Base-by-base conservation (phyloP, 305 asterid genomes). In the Petunia hybrid region DNA sequence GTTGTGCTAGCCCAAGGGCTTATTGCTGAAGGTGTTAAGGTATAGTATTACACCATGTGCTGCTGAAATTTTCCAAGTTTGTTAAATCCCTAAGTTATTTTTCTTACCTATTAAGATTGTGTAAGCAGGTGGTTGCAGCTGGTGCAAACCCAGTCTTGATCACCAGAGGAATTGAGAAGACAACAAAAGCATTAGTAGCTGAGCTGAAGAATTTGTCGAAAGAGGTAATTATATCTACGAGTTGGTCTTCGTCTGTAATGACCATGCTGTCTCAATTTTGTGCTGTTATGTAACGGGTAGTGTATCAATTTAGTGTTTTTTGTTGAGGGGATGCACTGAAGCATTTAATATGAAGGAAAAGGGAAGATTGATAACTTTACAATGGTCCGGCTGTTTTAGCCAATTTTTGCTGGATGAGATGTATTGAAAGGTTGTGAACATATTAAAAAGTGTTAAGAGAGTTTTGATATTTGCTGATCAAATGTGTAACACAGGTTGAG, bases 1-100 rank as follows among this genome's bases (percentile, higher is more conserved):
- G 99, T 95, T 70, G 99, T 97, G 85, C 97, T 95, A 79, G 99
- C 98, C 35, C 99, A 97, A 83, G 99, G 99, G 66, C 92, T 97
- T 60, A 91, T 97, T 82, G 90, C 95, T 40, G 99, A 97, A 88
- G 99, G 99, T 89, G 99, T 97, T 69, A 95, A 97, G 97, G 98
- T 92, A 63, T 61, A 79, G 13, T 78, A 40, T 51, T 71, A 78
- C 56, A 81, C 46, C 41, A 62, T 14, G 40, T 61, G n/a, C 13
- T 78, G 41, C 63, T 46, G n/a, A 12, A 43, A 22, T 48, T 35
- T 39, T 4, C n/a, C 56, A 46, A 16, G 22, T 38, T 60, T 73
- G 5, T 38, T 13, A 70, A 63, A 9, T 31, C 9, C 36, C 7
- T 76, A 40, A 74, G 70, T 38, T 40, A 14, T 9, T 51, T 62